These are phyloP conservation scores for Cryptococcus amylolentus DNA, from an alignment of 1,284 basidiomycete species.

Conservation along the genomic window DNA sequence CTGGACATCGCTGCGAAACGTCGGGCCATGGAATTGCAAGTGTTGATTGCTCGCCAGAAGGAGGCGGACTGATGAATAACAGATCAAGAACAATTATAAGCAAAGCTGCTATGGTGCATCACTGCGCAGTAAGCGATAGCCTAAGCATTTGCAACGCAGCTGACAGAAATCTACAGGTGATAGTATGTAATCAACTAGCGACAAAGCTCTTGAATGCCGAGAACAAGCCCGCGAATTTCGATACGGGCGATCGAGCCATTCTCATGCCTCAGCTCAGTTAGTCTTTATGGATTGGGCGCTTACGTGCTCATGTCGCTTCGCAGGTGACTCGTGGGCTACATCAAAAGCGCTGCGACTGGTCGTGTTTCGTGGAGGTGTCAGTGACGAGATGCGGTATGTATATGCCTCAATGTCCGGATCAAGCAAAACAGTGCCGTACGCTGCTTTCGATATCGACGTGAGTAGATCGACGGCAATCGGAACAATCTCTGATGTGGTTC, in stretches of 20 bases:
- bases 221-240: constrained; percentile 46
- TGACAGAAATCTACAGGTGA: constrained; percentile 22
- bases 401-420: constrained; percentile 29
- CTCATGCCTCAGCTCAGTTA: constrained; percentile 49
- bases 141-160: not conserved
- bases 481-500: not conserved
- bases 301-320: not conserved
- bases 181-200: constrained; percentile 46
- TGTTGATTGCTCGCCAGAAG: not conserved
- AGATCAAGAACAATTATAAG: constrained; percentile 44
- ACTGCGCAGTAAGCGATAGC: constrained; percentile 35
- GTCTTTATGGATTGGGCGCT: not conserved
- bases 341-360: constrained; percentile 39
- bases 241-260: constrained; percentile 45
- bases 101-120: constrained; percentile 36
- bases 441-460: constrained; percentile 42
- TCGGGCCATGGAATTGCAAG: constrained; percentile 44
- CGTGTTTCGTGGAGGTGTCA: constrained; percentile 38
- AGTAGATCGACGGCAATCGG: constrained; percentile 9
- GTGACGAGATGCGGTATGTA: constrained; percentile 41
- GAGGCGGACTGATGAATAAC: not conserved
- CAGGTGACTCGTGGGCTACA: constrained; percentile 46
- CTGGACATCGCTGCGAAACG: constrained; percentile 31
- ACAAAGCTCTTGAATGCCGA: constrained; percentile 46
- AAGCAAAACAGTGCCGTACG: constrained; percentile 30